phyloP scores from a whole-genome alignment of 257 asterid species.

The Gardenia jasminoides region DNA sequence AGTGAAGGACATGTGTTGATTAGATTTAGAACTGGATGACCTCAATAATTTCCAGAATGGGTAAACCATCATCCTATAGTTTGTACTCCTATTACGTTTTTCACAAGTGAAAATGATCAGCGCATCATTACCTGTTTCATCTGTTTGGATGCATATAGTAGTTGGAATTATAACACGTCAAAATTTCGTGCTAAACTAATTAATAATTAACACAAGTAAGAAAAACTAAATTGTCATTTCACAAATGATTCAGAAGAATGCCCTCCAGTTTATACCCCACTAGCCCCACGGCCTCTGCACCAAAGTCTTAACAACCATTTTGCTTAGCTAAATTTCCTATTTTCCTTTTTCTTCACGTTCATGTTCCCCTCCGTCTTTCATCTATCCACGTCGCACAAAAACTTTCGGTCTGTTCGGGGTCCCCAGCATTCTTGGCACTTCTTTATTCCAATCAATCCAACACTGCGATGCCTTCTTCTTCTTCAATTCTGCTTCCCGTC shows the following conservation, averaged over 20 bases:
- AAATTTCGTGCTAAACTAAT: not conserved
- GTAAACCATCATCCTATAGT: too few relatives aligned
- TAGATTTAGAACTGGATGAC: too few relatives aligned
- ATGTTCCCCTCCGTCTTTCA: conserved; percentile 19
- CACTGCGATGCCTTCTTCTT: not conserved
- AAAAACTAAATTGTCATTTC: too few relatives aligned
- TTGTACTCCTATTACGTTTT: too few relatives aligned
- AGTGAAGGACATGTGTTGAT: too few relatives aligned
- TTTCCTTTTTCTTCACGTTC: conserved; percentile 1
- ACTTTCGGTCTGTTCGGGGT: conserved; percentile 17
- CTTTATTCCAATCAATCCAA: conserved; percentile 15
- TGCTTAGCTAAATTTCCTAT: not conserved
- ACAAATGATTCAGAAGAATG: conserved; percentile 2
- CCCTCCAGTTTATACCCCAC: not conserved
- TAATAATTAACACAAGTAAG: not conserved
- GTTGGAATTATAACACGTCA: not conserved
- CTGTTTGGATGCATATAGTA: not conserved
- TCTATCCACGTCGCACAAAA: conserved; percentile 48
- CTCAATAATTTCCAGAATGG: too few relatives aligned
- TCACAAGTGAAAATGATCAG: too few relatives aligned
- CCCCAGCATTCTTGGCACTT: not conserved
- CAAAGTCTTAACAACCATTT: conserved; percentile 9
- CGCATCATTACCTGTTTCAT: not conserved
- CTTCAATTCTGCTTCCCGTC: not conserved
- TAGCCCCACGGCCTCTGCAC: conserved; percentile 14